Evolutionary conservation across 2,329 filamentous ascomycete genomes (phyloP).

Genomic region (Pseudogymnoascus sp.): DNA sequence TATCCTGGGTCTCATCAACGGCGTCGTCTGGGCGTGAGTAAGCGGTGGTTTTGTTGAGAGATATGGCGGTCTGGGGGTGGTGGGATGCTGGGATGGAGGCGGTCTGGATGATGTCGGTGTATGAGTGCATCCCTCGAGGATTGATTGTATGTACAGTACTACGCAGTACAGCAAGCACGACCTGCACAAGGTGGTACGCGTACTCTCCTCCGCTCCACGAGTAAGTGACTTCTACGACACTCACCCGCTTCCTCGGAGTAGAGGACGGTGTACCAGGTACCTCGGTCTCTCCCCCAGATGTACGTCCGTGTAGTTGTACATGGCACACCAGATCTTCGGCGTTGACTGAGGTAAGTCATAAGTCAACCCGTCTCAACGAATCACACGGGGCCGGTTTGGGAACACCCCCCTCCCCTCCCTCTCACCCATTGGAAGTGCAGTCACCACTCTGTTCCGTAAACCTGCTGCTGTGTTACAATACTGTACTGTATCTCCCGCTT

Average conservation of each 20-base stretch:
- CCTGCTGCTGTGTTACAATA: not conserved
- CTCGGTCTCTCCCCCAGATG: not conserved
- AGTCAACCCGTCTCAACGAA: not conserved
- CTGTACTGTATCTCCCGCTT: not conserved
- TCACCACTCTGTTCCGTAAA: not conserved
- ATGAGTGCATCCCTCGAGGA: not conserved
- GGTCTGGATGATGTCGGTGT: not conserved
- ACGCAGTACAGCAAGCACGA: too few species aligned
- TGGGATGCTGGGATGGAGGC: not conserved
- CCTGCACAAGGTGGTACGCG: not conserved
- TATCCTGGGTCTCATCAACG: too few species aligned
- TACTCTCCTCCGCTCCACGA: not conserved
- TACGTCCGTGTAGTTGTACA: not conserved
- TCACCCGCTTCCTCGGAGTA: not conserved
- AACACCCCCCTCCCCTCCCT: not conserved
- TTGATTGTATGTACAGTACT: not conserved
- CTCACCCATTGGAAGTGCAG: not conserved
- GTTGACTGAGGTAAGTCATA: not conserved
- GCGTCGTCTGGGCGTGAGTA: too few species aligned
- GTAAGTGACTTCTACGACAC: not conserved
- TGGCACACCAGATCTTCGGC: not conserved
- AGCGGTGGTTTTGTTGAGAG: not conserved
- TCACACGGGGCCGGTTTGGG: not conserved
- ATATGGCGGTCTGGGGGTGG: not conserved
- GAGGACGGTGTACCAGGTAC: not conserved